These are phyloP conservation scores for Chlorella sorokiniana DNA, from an alignment of 139 green algal genomes.

Conservation along the genomic window DNA sequence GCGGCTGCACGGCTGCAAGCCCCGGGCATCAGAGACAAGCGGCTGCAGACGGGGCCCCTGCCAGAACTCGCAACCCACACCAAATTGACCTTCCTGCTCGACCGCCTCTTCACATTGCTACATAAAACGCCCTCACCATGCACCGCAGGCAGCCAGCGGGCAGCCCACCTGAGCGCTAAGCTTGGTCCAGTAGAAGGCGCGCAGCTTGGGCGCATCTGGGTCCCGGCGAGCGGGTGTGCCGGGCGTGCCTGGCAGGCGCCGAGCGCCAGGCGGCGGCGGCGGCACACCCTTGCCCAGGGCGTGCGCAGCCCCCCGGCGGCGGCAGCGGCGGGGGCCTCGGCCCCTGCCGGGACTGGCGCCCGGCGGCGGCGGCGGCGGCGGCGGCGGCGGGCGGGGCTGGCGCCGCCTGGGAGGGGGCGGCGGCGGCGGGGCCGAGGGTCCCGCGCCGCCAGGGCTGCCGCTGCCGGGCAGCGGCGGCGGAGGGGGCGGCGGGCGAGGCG, in stretches of 20 bases:
- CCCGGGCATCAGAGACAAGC: background rate
- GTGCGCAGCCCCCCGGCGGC: background rate
- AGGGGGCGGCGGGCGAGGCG: too few relatives aligned
- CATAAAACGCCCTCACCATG: background rate
- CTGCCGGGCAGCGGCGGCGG: too few relatives aligned
- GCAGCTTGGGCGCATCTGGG: constrained; percentile 39
- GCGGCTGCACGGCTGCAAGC: background rate
- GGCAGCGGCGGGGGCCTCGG: background rate
- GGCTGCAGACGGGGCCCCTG: too few relatives aligned
- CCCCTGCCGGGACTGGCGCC: background rate
- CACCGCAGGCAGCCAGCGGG: background rate
- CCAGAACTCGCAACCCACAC: too few relatives aligned
- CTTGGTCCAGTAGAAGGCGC: constrained; percentile 63
- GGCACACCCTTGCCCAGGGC: background rate
- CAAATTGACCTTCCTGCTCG: too few relatives aligned
- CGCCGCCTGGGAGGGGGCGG: background rate
- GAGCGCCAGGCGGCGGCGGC: background rate
- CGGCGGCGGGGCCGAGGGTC: background rate
- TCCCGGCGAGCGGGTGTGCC: background rate
- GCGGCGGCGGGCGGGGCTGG: background rate
- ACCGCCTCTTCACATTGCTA: too few relatives aligned
- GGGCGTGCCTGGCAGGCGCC: constrained; percentile 13
- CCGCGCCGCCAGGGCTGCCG: background rate
- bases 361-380: background rate
- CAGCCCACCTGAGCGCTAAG: background rate